phyloP scores from a whole-genome alignment of 2,329 filamentous ascomycete species.

The Talaromyces sp. region DNA sequence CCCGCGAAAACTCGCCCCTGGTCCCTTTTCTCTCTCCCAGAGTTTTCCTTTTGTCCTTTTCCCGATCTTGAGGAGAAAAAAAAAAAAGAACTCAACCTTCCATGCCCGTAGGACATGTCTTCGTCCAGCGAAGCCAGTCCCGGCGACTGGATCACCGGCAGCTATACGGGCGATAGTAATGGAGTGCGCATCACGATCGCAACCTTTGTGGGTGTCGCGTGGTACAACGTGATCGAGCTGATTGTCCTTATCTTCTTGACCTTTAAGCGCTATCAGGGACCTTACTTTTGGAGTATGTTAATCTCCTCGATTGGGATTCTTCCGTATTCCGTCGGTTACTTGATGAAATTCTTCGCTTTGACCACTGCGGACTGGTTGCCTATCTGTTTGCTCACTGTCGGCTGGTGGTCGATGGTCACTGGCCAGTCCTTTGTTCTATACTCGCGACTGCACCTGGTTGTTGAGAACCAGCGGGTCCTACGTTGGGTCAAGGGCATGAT shows the following conservation, averaged over 20 bases:
- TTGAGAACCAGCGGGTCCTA: conserved; percentile 51
- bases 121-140: conserved; percentile 29
- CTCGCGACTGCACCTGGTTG: conserved; percentile 61
- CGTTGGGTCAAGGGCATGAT: conserved; percentile 59
- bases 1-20: conserved; percentile 12
- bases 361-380: conserved; percentile 28
- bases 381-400: conserved; percentile 48
- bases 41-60: not conserved
- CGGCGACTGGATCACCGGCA: conserved; percentile 31
- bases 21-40: not conserved
- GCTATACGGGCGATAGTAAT: conserved; percentile 28
- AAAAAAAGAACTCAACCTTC: not conserved
- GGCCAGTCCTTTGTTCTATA: conserved; percentile 63
- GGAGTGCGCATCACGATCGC: conserved; percentile 33
- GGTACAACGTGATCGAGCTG: conserved; percentile 46
- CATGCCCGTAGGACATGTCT: conserved; percentile 18
- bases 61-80: not conserved
- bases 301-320: conserved; percentile 49
- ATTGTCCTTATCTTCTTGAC: conserved; percentile 51
- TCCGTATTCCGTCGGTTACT: conserved; percentile 40
- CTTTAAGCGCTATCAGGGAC: conserved; percentile 50
- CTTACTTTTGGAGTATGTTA: conserved; percentile 56
- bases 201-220: conserved; percentile 30
- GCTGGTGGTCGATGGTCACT: conserved; percentile 61
- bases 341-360: conserved; percentile 31